phyloP scores from a whole-genome alignment of 2,329 filamentous ascomycete genomes.

The Metarhizium robertsii region DNA sequence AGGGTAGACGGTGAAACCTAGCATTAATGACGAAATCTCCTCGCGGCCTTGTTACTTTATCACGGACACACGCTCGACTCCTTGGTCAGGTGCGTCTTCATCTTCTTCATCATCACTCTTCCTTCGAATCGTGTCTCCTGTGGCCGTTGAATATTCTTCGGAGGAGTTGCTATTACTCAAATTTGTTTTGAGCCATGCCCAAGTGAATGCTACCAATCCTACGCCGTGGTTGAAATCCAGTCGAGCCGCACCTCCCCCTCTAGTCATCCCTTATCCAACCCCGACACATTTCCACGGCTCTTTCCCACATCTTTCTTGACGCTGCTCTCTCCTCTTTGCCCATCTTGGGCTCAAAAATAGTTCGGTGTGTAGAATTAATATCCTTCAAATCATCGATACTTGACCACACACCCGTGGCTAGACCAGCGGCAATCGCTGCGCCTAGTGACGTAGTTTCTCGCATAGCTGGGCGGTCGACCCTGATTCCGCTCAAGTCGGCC shows the following conservation, averaged over 20 bases:
- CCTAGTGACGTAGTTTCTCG: conserved; percentile 84
- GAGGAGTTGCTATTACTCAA: background rate
- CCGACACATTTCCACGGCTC: conserved; percentile 49
- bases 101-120: background rate
- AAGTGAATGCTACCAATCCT: background rate
- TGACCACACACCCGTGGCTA: conserved; percentile 72
- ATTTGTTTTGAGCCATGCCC: too few relatives aligned
- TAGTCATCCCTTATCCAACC: conserved; percentile 36
- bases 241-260: background rate
- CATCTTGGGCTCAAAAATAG: conserved; percentile 60
- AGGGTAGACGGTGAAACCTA: background rate
- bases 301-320: conserved; percentile 44
- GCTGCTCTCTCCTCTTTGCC: conserved; percentile 26
- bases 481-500: conserved; percentile 74
- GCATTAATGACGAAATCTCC: background rate
- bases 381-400: conserved; percentile 63
- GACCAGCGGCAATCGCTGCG: conserved; percentile 81
- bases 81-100: background rate
- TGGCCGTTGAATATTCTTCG: background rate
- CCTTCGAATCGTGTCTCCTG: background rate
- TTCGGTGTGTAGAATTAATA: conserved; percentile 62
- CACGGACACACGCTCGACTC: background rate
- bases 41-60: background rate
- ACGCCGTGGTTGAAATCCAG: background rate
- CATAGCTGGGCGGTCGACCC: conserved; percentile 78